Percentiles rank a stretch among this genome's conserved stretches.
phyloP scores from a whole-genome alignment of 305 asterid genomes.

The Plantago coronopus region DNA sequence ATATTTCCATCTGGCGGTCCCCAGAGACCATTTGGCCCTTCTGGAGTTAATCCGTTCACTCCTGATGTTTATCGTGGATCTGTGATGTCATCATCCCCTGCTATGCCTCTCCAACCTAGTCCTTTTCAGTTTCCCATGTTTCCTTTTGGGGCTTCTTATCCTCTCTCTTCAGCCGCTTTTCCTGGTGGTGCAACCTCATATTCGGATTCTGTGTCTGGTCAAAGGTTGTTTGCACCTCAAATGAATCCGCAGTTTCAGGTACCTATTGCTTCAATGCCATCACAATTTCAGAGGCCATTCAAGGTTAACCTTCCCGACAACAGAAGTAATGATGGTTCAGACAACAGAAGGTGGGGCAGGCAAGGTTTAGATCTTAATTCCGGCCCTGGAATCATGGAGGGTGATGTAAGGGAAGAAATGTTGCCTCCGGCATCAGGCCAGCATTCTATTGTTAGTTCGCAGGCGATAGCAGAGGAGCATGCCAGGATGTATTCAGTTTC shows the following conservation, averaged over 20 bases:
- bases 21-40: constrained; percentile 37
- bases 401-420: constrained; percentile 40
- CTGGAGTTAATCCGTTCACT: constrained; percentile 31
- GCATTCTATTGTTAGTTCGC: constrained; percentile 34
- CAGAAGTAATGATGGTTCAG: constrained; percentile 28
- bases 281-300: constrained; percentile 51
- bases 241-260: constrained; percentile 44
- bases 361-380: constrained; percentile 54
- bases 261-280: constrained; percentile 32
- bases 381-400: constrained; percentile 44
- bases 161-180: constrained; percentile 42
- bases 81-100: constrained; percentile 55
- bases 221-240: constrained; percentile 36
- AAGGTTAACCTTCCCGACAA: constrained; percentile 36
- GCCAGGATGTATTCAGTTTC: constrained; percentile 37
- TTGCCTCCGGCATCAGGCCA: constrained; percentile 28
- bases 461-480: constrained; percentile 41
- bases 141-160: constrained; percentile 45
- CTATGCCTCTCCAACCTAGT: constrained; percentile 39
- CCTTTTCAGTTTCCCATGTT: constrained; percentile 43
- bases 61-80: constrained; percentile 46
- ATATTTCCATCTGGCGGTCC: constrained; percentile 37
- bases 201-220: constrained; percentile 44
- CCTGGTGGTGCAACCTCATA: constrained; percentile 40
- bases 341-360: constrained; percentile 43